Evolutionary conservation across 305 asterid genomes (phyloP).

Genomic region (Solanum hybrid): DNA sequence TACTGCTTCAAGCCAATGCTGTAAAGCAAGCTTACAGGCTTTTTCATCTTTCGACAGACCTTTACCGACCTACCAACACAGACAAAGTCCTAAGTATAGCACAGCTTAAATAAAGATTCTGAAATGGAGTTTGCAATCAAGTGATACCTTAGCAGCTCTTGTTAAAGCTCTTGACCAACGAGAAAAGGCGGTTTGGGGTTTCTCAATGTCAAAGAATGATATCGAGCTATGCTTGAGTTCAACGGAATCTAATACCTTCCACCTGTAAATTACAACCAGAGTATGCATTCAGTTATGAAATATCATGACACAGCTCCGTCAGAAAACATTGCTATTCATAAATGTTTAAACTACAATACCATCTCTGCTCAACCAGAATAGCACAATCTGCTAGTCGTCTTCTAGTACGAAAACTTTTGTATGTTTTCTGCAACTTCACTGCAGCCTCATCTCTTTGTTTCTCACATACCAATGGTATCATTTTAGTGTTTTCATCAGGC

Average conservation of each 20-base stretch:
- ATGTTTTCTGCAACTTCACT: slow-evolving; percentile 15
- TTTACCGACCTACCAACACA: slow-evolving; percentile 49
- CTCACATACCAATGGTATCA: not conserved
- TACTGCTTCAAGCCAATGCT: slow-evolving; percentile 87
- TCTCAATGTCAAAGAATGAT: slow-evolving; percentile 27
- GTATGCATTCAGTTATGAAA: not conserved
- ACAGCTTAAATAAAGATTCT: not conserved
- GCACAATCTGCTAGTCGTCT: slow-evolving; percentile 15
- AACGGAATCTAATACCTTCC: slow-evolving; percentile 35
- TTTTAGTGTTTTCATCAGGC: not conserved
- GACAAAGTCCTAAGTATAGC: not conserved
- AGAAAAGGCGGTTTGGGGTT: slow-evolving; percentile 31
- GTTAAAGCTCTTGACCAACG: slow-evolving; percentile 38
- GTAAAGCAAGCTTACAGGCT: slow-evolving; percentile 63
- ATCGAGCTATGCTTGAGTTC: slow-evolving; percentile 27
- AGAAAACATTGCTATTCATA: not conserved
- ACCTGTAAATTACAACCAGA: slow-evolving; percentile 15
- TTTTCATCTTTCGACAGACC: slow-evolving; percentile 57
- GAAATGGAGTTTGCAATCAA: not conserved
- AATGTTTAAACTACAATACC: not conserved
- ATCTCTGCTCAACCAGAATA: slow-evolving; percentile 16
- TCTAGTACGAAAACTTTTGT: slow-evolving; percentile 15
- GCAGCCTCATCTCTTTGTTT: slow-evolving; percentile 13
- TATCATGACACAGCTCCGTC: not conserved
- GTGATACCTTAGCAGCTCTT: slow-evolving; percentile 29